Evolutionary conservation across 176 grass and related monocot genomes (phyloP), one percentile per base, ranked within the genome.

Genomic region (Elaeis guineensis): DNA sequence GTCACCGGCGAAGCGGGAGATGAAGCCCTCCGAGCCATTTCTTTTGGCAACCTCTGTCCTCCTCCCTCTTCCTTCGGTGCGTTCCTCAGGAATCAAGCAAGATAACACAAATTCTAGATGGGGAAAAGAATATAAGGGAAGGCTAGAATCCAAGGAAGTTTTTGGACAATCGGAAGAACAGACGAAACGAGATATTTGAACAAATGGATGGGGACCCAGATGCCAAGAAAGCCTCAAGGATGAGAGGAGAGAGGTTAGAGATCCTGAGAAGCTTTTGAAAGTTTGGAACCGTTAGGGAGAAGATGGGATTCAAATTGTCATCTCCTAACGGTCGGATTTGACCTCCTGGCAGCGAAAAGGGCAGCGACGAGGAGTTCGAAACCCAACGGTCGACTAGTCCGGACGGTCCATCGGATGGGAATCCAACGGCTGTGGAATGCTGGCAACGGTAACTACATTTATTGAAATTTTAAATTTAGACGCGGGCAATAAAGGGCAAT

Each of bases 1-100:
- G 73, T 82, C 21, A 82, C 73, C 2, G 79, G 55, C 52, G 79
- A 82, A 55, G 73, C 69, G 23, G 79, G 67, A 0, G 79, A 75
- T 4, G 68, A 72, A 14, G 68, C 67, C 64, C 73, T 71, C 23
- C 73, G 69, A 48, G 66, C 49, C 67, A 75, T 71, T 19, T 59
- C 62, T 57, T 50, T 24, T 57, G 24, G 15, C 16, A 58, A 59
- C 24, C 16, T 61, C 16, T 8, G 8, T 52, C 19, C 25, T 51
- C 9, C 24, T 4, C 6, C 21, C 16, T 51, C 26, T 19, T 28
- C 28, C 44, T 64, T 21, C 35, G 2, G 35, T 2, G 9, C 2
- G 35, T 3, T 58, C 29, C 19, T 16, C 15, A 54, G n/a, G 4
- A 16, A 49, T 65, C 55, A 24, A 21, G 64, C 58, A 59, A 59